Percentiles rank a stretch among this genome's conserved stretches.
phyloP scores from a whole-genome alignment of 148 eudicot species.

The Rhododendron ovatum region DNA sequence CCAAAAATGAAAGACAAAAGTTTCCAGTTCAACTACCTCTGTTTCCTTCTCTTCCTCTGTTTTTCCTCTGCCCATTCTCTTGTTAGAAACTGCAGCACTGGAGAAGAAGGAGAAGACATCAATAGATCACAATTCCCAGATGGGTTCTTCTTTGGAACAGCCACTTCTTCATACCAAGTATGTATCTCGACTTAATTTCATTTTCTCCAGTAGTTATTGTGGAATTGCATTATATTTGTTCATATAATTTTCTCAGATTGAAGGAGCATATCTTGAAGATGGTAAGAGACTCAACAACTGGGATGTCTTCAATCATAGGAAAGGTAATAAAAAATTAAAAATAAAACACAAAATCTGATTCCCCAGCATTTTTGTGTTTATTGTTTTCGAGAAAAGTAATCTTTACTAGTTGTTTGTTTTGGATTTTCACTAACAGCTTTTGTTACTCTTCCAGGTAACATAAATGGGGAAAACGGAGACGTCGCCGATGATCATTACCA shows the following conservation, averaged over 20 bases:
- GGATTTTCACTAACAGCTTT: background rate
- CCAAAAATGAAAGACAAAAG: background rate
- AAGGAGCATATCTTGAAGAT: conserved; percentile 62
- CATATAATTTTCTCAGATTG: conserved; percentile 32
- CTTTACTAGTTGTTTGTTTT: no score
- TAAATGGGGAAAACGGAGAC: conserved; percentile 54
- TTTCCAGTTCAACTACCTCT: background rate
- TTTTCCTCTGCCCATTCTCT: background rate
- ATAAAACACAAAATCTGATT: background rate
- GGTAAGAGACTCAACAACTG: conserved; percentile 60
- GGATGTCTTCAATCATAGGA: conserved; percentile 51
- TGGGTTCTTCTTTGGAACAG: conserved; percentile 60
- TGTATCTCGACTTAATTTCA: background rate
- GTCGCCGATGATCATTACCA: conserved; percentile 84
- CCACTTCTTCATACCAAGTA: conserved; percentile 74
- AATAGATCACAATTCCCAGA: conserved; percentile 52
- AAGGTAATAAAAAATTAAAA: conserved; percentile 13
- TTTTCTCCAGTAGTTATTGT: background rate
- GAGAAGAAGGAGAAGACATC: conserved; percentile 18
- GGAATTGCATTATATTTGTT: background rate
- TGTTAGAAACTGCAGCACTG: background rate
- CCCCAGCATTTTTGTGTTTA: no score
- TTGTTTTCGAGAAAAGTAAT: background rate
- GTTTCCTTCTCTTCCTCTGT: conserved; percentile 1
- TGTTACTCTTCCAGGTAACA: conserved; percentile 31